phyloP scores from a whole-genome alignment of 2,329 filamentous ascomycete species.

The Sarocladiaceae sp. region DNA sequence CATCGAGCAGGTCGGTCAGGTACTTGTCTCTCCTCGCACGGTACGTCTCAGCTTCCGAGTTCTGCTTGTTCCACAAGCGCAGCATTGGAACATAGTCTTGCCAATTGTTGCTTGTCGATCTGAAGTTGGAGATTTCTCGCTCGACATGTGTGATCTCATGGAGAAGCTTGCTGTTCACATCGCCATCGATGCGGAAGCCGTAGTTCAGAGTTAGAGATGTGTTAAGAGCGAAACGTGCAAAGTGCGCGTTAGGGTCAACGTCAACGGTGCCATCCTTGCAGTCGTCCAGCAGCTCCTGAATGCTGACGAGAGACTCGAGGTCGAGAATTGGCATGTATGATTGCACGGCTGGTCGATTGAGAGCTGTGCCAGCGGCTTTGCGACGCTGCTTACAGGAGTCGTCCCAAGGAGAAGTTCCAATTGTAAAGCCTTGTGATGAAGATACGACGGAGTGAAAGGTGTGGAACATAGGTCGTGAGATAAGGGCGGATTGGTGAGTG shows the following conservation, averaged over 20 bases:
- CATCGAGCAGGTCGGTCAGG: constrained; percentile 63
- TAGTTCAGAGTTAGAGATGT: constrained; percentile 77
- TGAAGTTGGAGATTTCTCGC: constrained; percentile 69
- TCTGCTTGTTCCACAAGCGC: constrained; percentile 59
- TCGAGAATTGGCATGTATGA: constrained; percentile 82
- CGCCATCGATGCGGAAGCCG: constrained; percentile 69
- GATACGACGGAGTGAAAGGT: constrained; percentile 80
- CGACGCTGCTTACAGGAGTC: constrained; percentile 73
- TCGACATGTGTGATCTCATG: constrained; percentile 74
- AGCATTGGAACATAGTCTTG: constrained; percentile 79
- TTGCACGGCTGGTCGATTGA: constrained; percentile 72
- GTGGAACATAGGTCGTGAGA: constrained; percentile 73
- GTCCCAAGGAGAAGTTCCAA: constrained; percentile 81
- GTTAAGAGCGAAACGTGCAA: constrained; percentile 72
- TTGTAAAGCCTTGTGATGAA: constrained; percentile 72
- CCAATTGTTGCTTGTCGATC: constrained; percentile 79
- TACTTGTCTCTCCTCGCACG: constrained; percentile 64
- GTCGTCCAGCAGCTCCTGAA: constrained; percentile 67
- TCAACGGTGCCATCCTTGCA: constrained; percentile 57
- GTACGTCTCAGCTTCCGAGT: constrained; percentile 59
- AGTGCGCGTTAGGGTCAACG: constrained; percentile 68
- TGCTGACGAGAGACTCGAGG: constrained; percentile 66
- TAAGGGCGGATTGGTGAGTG: constrained; percentile 71
- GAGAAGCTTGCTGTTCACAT: constrained; percentile 62
- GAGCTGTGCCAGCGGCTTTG: constrained; percentile 73